These are phyloP conservation scores for Sugiyamaella chiloensis DNA, from an alignment of 805 yeast genomes.

Conservation along the genomic window DNA sequence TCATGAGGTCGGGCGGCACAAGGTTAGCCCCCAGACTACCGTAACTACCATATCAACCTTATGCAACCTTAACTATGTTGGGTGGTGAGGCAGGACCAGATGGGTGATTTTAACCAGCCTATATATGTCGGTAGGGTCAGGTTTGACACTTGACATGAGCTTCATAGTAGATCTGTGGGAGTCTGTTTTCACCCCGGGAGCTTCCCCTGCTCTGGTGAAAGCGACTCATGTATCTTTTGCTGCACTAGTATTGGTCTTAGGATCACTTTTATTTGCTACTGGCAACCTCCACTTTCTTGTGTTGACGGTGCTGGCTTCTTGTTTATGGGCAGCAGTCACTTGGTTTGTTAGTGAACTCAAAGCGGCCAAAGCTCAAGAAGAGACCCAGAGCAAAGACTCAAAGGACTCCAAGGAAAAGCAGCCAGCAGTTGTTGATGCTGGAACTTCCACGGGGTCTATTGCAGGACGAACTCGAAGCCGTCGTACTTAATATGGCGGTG, in stretches of 20 bases:
- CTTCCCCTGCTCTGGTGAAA: slow-evolving; percentile 79
- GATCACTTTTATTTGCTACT: slow-evolving; percentile 55
- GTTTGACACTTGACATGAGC: slow-evolving; percentile 10
- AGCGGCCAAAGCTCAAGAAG: slow-evolving; percentile 31
- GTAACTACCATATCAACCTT: too few relatives aligned
- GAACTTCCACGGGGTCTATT: not conserved
- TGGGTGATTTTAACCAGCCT: too few relatives aligned
- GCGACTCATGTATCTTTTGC: slow-evolving; percentile 87
- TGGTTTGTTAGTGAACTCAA: slow-evolving; percentile 81
- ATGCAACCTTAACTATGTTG: too few relatives aligned
- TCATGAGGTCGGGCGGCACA: too few relatives aligned
- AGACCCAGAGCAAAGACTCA: slow-evolving; percentile 20
- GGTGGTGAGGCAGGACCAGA: too few relatives aligned
- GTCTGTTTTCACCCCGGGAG: slow-evolving; percentile 88
- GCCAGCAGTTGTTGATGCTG: not conserved
- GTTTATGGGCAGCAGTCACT: slow-evolving; percentile 74
- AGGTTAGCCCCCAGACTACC: too few relatives aligned
- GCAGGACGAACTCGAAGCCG: not conserved
- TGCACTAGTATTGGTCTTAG: slow-evolving; percentile 55
- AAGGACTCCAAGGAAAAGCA: slow-evolving; percentile 9
- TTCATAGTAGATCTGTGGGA: slow-evolving; percentile 74
- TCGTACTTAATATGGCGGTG: not conserved
- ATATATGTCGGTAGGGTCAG: too few relatives aligned
- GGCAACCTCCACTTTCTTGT: slow-evolving; percentile 64
- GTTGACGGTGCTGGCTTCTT: slow-evolving; percentile 52